Evolutionary conservation across 768 basidiomycete species (phyloP).

Genomic region (Crepidotus variabilis): DNA sequence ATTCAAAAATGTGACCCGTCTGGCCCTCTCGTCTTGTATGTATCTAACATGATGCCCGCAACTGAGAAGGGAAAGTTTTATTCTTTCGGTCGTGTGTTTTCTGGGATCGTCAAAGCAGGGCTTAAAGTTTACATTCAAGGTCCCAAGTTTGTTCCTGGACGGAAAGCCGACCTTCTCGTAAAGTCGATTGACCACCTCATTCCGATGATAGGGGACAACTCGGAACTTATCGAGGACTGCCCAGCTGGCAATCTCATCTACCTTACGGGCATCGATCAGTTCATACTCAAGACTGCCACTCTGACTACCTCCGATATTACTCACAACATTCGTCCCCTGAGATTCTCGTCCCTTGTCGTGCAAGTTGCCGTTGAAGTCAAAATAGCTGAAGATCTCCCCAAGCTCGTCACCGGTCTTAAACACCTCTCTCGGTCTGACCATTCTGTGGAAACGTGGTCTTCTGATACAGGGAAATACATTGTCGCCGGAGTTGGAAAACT

Average conservation of each 20-base stretch:
- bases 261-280: conserved; percentile 99
- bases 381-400: conserved; percentile 98
- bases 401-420: conserved; percentile 99
- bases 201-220: conserved; percentile 99
- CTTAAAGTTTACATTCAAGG: conserved; percentile 99
- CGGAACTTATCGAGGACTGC: conserved; percentile 99
- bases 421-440: conserved; percentile 99
- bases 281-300: conserved; percentile 98
- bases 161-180: conserved; percentile 97
- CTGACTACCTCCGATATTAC: conserved; percentile 97
- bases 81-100: conserved; percentile 99
- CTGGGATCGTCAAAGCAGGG: conserved; percentile 93
- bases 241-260: conserved; percentile 98
- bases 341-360: conserved; percentile 99
- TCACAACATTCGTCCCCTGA: conserved; percentile 99
- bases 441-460: conserved; percentile 94
- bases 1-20: conserved; percentile 98
- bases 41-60: conserved; percentile 99
- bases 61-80: conserved; percentile 99
- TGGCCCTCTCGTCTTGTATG: conserved; percentile 93
- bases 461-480: conserved; percentile 94
- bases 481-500: conserved; percentile 99
- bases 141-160: conserved; percentile 96
- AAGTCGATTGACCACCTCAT: conserved; percentile 99
- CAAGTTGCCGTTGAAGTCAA: conserved; percentile 99